These are phyloP conservation scores for Picea sitchensis DNA, from an alignment of 75 land plant genomes.

Conservation along the genomic window DNA sequence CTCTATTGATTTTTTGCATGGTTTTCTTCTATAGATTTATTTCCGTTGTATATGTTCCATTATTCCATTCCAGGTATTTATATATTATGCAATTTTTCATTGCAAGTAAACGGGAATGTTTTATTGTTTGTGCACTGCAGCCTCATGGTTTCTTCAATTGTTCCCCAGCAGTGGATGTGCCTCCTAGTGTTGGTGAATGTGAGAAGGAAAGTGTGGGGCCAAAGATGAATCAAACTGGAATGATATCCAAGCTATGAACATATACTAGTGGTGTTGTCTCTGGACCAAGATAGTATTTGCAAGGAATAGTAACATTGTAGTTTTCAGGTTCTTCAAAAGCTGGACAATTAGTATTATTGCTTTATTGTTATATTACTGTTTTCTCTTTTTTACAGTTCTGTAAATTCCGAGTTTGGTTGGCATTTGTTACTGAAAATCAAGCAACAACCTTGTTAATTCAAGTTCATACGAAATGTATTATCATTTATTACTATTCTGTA, in stretches of 20 bases:
- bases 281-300: too few relatives aligned
- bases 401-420: too few relatives aligned
- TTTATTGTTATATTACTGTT: too few relatives aligned
- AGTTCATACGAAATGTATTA: too few relatives aligned
- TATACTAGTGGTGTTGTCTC: too few relatives aligned
- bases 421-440: too few relatives aligned
- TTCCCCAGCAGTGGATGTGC: constrained; percentile 95
- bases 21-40: background rate
- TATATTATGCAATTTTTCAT: background rate
- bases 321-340: too few relatives aligned
- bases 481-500: too few relatives aligned
- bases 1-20: background rate
- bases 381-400: too few relatives aligned
- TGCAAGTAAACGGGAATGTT: constrained; percentile 1
- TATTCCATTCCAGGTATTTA: background rate
- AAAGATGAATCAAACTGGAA: constrained; percentile 27
- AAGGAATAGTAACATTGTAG: too few relatives aligned
- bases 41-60: background rate
- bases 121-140: constrained; percentile 34
- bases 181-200: constrained; percentile 52
- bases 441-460: too few relatives aligned
- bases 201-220: constrained; percentile 49
- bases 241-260: constrained; percentile 52
- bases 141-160: constrained; percentile 99
- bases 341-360: too few relatives aligned